Evolutionary conservation across 306 rosid species (phyloP).

Genomic region (Prunus fruticosa): DNA sequence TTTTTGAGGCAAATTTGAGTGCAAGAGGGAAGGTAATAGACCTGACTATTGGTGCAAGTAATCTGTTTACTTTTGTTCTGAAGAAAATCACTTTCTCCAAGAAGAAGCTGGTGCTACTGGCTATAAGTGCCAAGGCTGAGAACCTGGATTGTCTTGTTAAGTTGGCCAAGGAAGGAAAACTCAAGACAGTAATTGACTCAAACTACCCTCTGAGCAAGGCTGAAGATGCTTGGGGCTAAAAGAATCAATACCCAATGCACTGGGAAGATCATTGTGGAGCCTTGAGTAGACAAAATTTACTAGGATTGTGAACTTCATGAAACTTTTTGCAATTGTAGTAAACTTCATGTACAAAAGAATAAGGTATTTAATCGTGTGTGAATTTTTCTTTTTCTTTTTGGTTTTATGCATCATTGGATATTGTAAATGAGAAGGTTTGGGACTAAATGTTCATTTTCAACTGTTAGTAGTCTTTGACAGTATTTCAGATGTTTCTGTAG

Average conservation of each 20-base stretch:
- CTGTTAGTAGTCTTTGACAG: too few species aligned
- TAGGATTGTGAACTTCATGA: not conserved
- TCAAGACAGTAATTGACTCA: conserved; percentile 55
- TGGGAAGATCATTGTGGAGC: conserved; percentile 68
- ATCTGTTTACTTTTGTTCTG: conserved; percentile 34
- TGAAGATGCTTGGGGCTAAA: conserved; percentile 79
- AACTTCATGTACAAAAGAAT: conserved; percentile 43
- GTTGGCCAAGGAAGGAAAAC: conserved; percentile 58
- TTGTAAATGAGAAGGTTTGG: too few species aligned
- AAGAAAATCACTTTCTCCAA: conserved; percentile 65
- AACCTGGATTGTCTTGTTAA: conserved; percentile 41
- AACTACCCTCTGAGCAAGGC: conserved; percentile 58
- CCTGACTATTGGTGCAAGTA: conserved; percentile 33
- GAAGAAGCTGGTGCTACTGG: conserved; percentile 49
- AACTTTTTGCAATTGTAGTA: conserved; percentile 46
- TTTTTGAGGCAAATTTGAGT: conserved; percentile 48
- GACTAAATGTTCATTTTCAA: too few species aligned
- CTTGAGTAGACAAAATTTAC: not conserved
- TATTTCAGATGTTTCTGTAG: too few species aligned
- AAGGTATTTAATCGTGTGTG: too few species aligned
- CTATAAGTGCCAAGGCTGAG: conserved; percentile 38
- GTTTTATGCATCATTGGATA: too few species aligned
- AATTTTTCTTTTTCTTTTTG: too few species aligned
- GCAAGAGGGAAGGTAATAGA: conserved; percentile 52
- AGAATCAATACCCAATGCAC: conserved; percentile 59